Percentiles rank a stretch among this genome's conserved stretches.
phyloP scores from a whole-genome alignment of 2,329 filamentous ascomycete species.

The Aspergillus sp. region DNA sequence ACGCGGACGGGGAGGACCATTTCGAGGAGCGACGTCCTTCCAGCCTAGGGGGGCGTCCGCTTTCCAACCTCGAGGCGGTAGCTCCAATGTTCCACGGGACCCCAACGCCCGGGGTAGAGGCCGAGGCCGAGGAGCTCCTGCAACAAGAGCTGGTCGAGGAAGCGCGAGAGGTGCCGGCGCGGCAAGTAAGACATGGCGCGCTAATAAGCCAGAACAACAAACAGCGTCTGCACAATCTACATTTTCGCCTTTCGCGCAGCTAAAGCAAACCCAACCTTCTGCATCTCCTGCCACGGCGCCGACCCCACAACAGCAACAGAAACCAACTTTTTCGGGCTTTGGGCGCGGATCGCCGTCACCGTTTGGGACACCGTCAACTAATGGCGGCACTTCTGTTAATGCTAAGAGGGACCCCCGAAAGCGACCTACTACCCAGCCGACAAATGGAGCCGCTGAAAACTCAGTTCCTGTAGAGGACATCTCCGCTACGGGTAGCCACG shows the following conservation, averaged over 20 bases:
- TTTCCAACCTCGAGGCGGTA: conserved; percentile 20
- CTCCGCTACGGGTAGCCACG: conserved; percentile 26
- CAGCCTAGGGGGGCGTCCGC: conserved; percentile 11
- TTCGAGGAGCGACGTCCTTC: conserved; percentile 15
- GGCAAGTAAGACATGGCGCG: conserved; percentile 20
- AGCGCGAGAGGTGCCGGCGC: conserved; percentile 20
- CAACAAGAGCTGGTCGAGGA: conserved; percentile 18
- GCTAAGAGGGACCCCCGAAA: conserved; percentile 18
- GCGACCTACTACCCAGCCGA: conserved; percentile 4
- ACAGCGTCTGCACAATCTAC: background rate
- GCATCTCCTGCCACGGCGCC: conserved; percentile 18
- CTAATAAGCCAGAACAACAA: conserved; percentile 14
- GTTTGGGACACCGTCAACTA: conserved; percentile 17
- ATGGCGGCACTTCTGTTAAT: conserved; percentile 16
- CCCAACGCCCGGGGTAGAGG: conserved; percentile 23
- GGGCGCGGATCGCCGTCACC: conserved; percentile 16
- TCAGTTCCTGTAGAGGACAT: conserved; percentile 24
- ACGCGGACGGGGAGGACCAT: conserved; percentile 27
- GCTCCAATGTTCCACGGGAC: conserved; percentile 15
- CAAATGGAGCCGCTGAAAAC: conserved; percentile 11
- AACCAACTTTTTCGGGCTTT: conserved; percentile 23
- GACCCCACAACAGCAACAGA: conserved; percentile 15
- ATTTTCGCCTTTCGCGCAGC: conserved; percentile 28
- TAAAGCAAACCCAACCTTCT: conserved; percentile 20
- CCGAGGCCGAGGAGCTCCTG: conserved; percentile 19